Base-by-base conservation (phyloP, 106 monocot species). In the Dioscorea zingiberensis region DNA sequence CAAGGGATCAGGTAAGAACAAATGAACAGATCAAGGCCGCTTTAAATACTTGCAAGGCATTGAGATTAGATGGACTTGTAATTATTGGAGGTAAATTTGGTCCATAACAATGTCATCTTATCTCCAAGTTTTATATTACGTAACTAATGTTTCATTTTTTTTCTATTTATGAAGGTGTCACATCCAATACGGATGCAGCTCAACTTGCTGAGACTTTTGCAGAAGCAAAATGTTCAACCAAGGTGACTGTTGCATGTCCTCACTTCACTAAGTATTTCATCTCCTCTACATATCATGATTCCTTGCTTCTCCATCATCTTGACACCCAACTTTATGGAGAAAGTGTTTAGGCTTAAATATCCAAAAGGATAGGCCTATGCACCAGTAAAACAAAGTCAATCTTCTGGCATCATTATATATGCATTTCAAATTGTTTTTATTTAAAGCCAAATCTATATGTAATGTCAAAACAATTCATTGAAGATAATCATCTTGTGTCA, bases 161-260 rank as follows among this genome's bases (percentile, higher is more conserved):
- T 22, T 59, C 44, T 62, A 22, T 44, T 21, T 55, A 48, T 64
- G 57, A 60, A 83, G 83, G 83, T 66, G 78, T 74, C 12, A 83
- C 78, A 62, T 83, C 83, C 18, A 74, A 83, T 58, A 83, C 83
- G 27, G 83, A 83, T 74, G 83, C 83, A 27, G 83, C 83, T 56
- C 83, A 83, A 51, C 78, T 83, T 70, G 83, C 83, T 45, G 83
- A 83, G 67, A 83, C 74, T 54, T 83, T 83, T 78, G 83, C 74
- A 68, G 83, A 74, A 62, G 68, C 66, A 23, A 74, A 78, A 54
- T 78, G 78, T 28, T 29, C 70, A 18, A 83, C 83, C 67, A 83
- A 78, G 78, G 83, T 83, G 26, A 68, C 17, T 66, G 27, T 19
- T 62, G 18, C 68, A 30, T 32, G 0, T 27, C 51, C 62, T 21